Base-by-base conservation (phyloP, 2,329 filamentous ascomycete species). In the Pseudocercospora eumusae region DNA sequence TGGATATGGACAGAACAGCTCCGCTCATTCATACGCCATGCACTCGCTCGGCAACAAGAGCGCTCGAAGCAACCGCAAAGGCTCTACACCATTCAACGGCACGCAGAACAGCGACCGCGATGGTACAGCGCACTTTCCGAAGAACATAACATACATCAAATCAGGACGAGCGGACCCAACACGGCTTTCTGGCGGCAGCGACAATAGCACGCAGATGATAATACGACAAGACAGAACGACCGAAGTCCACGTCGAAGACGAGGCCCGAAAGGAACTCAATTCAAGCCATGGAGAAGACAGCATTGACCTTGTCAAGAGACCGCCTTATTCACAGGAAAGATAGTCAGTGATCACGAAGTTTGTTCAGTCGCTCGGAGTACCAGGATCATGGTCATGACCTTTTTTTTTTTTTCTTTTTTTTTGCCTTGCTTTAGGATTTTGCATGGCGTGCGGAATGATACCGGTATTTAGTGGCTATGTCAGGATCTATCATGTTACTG, bases 181-280 rank as follows among this genome's bases (percentile, higher is more conserved):
- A 25, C 23, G 60, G 10, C 40, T 54, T 8, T 66, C 68, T 11
- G 53, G 44, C 9, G 62, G 56, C 13, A 69, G 68, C 54, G 62
- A 65, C 50, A 60, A 58, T 20, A 65, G 62, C 18, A 56, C 61
- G 25, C 67, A 63, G 49, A 67, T 69, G 67, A 67, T 70, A 7
- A 69, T 70, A 15, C 61, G 62, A n/a, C 67, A 70, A 56, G 69
- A 67, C 8, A 25, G 64, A 13, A 69, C 66, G 2, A 63, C 59
- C 7, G 66, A 68, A 45, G 61, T 68, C 3, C 65, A 67, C 44
- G 62, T 67, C 8, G 65, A 68, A 28, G 57, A 57, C 15, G 58
- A 56, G 7, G 33, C 40, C 7, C 50, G 50, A n/a, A 21, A 9
- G 3, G 53, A 61, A 25, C 36, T 36, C 18, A 28, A 47, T 33